Base-by-base conservation (phyloP, 208 protist genomes). In the Herpetomonas tarakana region DNA sequence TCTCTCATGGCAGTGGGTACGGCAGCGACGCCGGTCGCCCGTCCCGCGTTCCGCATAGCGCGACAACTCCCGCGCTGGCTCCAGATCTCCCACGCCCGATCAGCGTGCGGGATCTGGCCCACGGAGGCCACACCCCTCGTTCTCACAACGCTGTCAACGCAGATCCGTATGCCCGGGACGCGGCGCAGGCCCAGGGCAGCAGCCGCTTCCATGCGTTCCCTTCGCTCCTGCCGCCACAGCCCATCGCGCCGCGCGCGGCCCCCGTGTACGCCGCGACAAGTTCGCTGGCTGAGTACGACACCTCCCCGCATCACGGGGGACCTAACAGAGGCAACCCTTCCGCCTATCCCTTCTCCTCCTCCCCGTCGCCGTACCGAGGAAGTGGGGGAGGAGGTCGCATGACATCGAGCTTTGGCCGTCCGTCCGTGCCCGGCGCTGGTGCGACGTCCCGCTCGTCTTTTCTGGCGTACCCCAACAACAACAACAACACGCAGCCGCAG, bases 21-120 rank as follows among this genome's bases (percentile, higher is more conserved):
- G 0, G 11, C 53, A 16, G 29, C 25, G 3, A 22, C 16, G 2
- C 46, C 4, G 27, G 14, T 14, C 3, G 18, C 6, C 16, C 35
- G 35, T 22, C 46, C 1, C 45, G 39, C 26, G 22, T 45, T 6
- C 21, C 50, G 57, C 49, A 35, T 25, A 9, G 12, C 28, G 21
- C 58, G 7, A 24, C 28, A 52, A 29, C 14, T 11, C 52, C 71
- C n/a, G 45, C 30, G 26, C 63, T 45, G 2, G 21, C 56, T 0
- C 47, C 62, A 1, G 68, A 75, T 25, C 69, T 83, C 11, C 51
- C 72, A 12, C 69, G 70, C 2, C 77, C 77, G 2, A 83, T 83
- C 56, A 83, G 77, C 55, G 77, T 83, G 49, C 69, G 70, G 2
- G 73, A 79, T 9, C 50, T 79, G 18, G 74, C 62, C 4, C 69